These are phyloP conservation scores for Dictyostelium intermedium DNA, from an alignment of 78 protist species.

Conservation along the genomic window DNA sequence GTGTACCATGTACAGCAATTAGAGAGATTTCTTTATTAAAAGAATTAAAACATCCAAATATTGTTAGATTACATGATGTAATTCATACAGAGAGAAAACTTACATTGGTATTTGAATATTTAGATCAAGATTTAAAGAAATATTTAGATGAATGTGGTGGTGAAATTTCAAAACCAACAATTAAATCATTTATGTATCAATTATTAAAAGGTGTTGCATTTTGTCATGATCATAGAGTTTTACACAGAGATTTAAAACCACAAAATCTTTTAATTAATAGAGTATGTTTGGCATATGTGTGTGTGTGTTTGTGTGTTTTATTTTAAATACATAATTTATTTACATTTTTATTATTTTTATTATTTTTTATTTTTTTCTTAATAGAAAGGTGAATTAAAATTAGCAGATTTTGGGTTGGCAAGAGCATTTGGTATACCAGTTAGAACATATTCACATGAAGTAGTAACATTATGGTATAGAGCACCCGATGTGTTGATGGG, in stretches of 20 bases:
- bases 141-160: constrained; percentile 91
- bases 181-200: constrained; percentile 94
- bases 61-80: constrained; percentile 94
- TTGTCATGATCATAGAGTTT: constrained; percentile 96
- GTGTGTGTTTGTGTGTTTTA: too few species aligned
- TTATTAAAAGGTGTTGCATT: constrained; percentile 96
- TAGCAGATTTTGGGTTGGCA: constrained; percentile 99
- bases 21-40: constrained; percentile 97
- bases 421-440: constrained; percentile 99
- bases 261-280: constrained; percentile 97
- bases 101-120: constrained; percentile 99
- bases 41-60: constrained; percentile 96
- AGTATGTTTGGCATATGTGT: too few species aligned
- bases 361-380: too few species aligned
- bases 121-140: constrained; percentile 97
- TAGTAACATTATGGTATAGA: constrained; percentile 99
- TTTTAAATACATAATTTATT: background rate
- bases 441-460: constrained; percentile 98
- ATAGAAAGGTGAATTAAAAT: constrained; percentile 93
- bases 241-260: constrained; percentile 99
- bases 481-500: constrained; percentile 99
- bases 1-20: constrained; percentile 99
- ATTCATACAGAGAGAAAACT: constrained; percentile 95
- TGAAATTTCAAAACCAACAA: constrained; percentile 70
- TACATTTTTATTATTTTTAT: background rate